phyloP scores from a whole-genome alignment of 805 yeast species.

The Nakazawaea ernobii region DNA sequence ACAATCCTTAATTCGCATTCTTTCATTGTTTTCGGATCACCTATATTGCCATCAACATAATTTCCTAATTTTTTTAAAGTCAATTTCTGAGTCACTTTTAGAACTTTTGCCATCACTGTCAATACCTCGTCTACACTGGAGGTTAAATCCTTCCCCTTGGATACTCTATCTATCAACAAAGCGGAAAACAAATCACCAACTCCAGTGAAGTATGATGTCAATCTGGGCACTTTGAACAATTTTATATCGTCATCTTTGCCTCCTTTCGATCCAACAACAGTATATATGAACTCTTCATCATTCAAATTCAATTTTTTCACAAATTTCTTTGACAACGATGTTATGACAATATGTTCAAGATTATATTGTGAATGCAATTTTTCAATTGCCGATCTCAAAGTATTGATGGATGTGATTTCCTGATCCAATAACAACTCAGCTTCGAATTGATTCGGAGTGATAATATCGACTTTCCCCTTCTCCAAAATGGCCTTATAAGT shows the following conservation, averaged over 20 bases:
- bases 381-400: constrained; percentile 41
- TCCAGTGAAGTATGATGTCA: constrained; percentile 86
- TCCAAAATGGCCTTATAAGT: constrained; percentile 43
- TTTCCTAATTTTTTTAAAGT: constrained; percentile 31
- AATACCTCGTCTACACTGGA: constrained; percentile 34
- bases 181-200: constrained; percentile 93
- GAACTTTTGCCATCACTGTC: constrained; percentile 34
- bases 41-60: constrained; percentile 42
- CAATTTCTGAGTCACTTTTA: constrained; percentile 32
- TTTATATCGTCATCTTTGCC: constrained; percentile 12
- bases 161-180: constrained; percentile 52
- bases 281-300: constrained; percentile 24
- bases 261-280: constrained; percentile 37
- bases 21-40: constrained; percentile 56
- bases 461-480: constrained; percentile 51
- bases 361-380: constrained; percentile 41
- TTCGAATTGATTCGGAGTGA: constrained; percentile 92
- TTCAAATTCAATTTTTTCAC: constrained; percentile 6
- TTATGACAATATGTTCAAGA: constrained; percentile 59
- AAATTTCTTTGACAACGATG: constrained; percentile 37
- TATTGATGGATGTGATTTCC: constrained; percentile 32
- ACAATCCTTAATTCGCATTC: constrained; percentile 68
- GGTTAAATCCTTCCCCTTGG: constrained; percentile 16
- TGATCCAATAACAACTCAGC: constrained; percentile 62
- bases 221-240: constrained; percentile 48